Evolutionary conservation across 2,329 filamentous ascomycete genomes (phyloP).

Genomic region (Diaporthe ilicicola): DNA sequence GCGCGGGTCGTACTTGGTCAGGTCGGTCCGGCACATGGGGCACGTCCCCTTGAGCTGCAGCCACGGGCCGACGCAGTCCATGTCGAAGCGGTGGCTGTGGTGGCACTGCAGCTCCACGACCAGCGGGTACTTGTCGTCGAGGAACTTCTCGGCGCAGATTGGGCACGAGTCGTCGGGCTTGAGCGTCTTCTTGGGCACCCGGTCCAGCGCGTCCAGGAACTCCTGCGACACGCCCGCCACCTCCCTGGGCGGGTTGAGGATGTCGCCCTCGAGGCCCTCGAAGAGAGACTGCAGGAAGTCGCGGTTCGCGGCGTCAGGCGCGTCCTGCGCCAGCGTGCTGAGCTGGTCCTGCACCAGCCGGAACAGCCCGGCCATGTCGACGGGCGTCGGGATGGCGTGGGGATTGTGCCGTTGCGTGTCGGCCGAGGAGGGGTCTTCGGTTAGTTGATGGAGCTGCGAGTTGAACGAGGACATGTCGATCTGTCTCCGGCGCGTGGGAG

Average conservation of each 20-base stretch:
- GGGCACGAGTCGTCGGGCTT: slow-evolving; percentile 63
- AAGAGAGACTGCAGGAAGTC: slow-evolving; percentile 61
- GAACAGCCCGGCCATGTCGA: slow-evolving; percentile 65
- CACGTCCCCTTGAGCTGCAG: slow-evolving; percentile 70
- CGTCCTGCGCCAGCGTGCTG: slow-evolving; percentile 56
- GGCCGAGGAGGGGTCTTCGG: slow-evolving; percentile 41
- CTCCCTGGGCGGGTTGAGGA: slow-evolving; percentile 59
- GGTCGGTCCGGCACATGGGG: slow-evolving; percentile 68
- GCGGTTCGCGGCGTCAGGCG: slow-evolving; percentile 58
- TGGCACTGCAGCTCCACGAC: slow-evolving; percentile 72
- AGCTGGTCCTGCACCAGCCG: slow-evolving; percentile 68
- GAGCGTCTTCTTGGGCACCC: slow-evolving; percentile 62
- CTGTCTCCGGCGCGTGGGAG: slow-evolving; percentile 57
- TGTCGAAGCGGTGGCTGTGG: slow-evolving; percentile 65
- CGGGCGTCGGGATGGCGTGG: slow-evolving; percentile 67
- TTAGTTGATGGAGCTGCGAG: slow-evolving; percentile 63
- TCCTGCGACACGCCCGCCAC: slow-evolving; percentile 65
- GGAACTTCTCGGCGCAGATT: slow-evolving; percentile 69
- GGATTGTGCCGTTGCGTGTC: slow-evolving; percentile 57
- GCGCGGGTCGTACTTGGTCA: slow-evolving; percentile 52
- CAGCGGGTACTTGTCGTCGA: slow-evolving; percentile 69
- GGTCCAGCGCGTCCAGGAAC: slow-evolving; percentile 67
- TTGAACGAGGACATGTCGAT: slow-evolving; percentile 72
- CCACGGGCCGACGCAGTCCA: slow-evolving; percentile 75
- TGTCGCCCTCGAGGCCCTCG: slow-evolving; percentile 56